phyloP scores from a whole-genome alignment of 164 flowering plant species.

The Liriodendron chinense region DNA sequence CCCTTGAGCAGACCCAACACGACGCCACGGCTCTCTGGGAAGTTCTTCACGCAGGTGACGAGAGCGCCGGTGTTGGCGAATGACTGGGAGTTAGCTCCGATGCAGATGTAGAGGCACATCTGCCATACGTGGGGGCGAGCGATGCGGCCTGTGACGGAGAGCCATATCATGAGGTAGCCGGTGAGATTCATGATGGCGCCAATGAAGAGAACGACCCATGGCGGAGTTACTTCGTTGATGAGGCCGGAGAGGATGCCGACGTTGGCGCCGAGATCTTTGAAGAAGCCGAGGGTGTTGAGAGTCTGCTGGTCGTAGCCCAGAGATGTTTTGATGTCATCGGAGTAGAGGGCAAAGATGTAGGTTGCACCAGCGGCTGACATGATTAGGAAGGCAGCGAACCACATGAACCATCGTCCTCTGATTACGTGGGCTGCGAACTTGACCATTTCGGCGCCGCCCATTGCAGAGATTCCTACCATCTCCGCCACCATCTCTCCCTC shows the following conservation, averaged over 20 bases:
- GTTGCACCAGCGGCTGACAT: slow-evolving; percentile 60
- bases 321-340: slow-evolving; percentile 39
- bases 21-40: slow-evolving; percentile 60
- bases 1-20: slow-evolving; percentile 62
- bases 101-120: slow-evolving; percentile 54
- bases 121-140: slow-evolving; percentile 50
- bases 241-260: slow-evolving; percentile 61
- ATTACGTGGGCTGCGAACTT: not conserved
- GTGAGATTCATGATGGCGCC: slow-evolving; percentile 51
- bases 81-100: slow-evolving; percentile 57
- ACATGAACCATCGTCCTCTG: slow-evolving; percentile 61
- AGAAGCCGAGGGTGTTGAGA: slow-evolving; percentile 57
- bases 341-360: slow-evolving; percentile 68
- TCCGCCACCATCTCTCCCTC: not conserved
- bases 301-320: slow-evolving; percentile 68
- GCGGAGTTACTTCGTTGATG: slow-evolving; percentile 54
- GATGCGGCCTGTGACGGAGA: slow-evolving; percentile 38
- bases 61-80: slow-evolving; percentile 62
- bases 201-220: slow-evolving; percentile 55
- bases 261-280: slow-evolving; percentile 71
- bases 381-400: slow-evolving; percentile 54
- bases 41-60: slow-evolving; percentile 55
- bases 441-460: not conserved
- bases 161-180: slow-evolving; percentile 68
- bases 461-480: not conserved